Percentiles rank a stretch among this genome's conserved stretches.
Conservation (phyloP, 345 rosid species). For the Pugionium dolabratum region DNA sequence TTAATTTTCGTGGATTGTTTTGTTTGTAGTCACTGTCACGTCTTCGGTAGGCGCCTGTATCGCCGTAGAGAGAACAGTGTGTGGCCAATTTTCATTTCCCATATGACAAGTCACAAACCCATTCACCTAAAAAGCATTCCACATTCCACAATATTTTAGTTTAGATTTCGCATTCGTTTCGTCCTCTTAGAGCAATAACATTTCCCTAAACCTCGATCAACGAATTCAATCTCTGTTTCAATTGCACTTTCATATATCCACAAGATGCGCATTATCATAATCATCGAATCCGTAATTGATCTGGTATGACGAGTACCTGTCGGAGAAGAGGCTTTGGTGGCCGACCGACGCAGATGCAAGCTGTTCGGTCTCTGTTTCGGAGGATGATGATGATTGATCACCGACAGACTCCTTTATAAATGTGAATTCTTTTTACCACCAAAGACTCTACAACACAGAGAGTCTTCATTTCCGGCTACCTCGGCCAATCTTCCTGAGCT, state of each 20-base stretch:
- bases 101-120: no score
- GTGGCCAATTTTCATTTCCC: no score
- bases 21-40: background rate
- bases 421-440: no score
- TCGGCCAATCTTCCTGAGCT: no score
- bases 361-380: slow-evolving; percentile 46
- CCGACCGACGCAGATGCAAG: slow-evolving; percentile 36
- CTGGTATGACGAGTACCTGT: slow-evolving; percentile 75
- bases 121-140: no score
- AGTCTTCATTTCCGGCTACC: no score
- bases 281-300: slow-evolving; percentile 3
- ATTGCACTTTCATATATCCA: slow-evolving; percentile 18
- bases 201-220: slow-evolving; percentile 63
- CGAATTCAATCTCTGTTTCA: slow-evolving; percentile 45
- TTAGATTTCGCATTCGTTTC: slow-evolving; percentile 52
- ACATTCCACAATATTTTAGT: background rate
- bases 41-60: background rate
- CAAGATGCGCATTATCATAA: slow-evolving; percentile 20
- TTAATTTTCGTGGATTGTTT: background rate
- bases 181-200: slow-evolving; percentile 51
- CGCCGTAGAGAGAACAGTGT: no score
- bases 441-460: no score
- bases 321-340: slow-evolving; percentile 50
- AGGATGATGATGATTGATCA: slow-evolving; percentile 56
- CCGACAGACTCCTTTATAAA: background rate